A percentile compares a stretch with the other conserved stretches of the same genome.
phyloP scores from a whole-genome alignment of 2,329 filamentous ascomycete species.

The Microsporum audouinii region DNA sequence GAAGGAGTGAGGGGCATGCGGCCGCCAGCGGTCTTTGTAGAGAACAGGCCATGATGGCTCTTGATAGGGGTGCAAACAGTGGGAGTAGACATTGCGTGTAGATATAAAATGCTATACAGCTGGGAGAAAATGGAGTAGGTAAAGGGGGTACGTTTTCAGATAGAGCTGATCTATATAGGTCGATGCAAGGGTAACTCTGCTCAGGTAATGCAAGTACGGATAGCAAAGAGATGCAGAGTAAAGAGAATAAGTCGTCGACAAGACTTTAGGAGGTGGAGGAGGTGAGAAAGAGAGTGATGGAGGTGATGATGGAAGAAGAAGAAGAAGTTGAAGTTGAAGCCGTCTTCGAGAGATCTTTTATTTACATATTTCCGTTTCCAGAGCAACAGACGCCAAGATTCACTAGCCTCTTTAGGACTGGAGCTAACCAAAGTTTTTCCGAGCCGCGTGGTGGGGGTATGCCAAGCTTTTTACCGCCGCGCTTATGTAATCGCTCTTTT shows the following conservation, averaged over 20 bases:
- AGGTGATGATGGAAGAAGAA: slow-evolving; percentile 18
- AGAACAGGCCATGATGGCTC: slow-evolving; percentile 88
- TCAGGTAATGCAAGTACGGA: slow-evolving; percentile 19
- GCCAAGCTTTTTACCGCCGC: background rate
- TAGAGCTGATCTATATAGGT: slow-evolving; percentile 28
- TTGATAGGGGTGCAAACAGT: slow-evolving; percentile 84
- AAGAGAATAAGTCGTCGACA: background rate
- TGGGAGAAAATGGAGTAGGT: slow-evolving; percentile 10
- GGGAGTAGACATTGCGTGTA: slow-evolving; percentile 63
- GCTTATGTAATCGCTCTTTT: background rate
- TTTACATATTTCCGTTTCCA: slow-evolving; percentile 25
- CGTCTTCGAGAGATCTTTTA: slow-evolving; percentile 15
- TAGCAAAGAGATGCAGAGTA: background rate
- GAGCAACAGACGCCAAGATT: slow-evolving; percentile 25
- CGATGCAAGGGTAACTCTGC: slow-evolving; percentile 17
- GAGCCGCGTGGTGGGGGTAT: background rate
- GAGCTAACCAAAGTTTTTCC: slow-evolving; percentile 8
- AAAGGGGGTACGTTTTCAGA: slow-evolving; percentile 13
- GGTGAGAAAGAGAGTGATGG: slow-evolving; percentile 20
- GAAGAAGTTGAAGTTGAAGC: slow-evolving; percentile 13
- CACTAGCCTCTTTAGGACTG: slow-evolving; percentile 21
- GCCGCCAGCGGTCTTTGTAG: slow-evolving; percentile 81
- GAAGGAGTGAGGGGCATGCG: slow-evolving; percentile 92
- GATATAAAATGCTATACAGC: background rate
- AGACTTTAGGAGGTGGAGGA: slow-evolving; percentile 20